Conservation (phyloP, 106 monocot species). For the Amphibolis antarctica region DNA sequence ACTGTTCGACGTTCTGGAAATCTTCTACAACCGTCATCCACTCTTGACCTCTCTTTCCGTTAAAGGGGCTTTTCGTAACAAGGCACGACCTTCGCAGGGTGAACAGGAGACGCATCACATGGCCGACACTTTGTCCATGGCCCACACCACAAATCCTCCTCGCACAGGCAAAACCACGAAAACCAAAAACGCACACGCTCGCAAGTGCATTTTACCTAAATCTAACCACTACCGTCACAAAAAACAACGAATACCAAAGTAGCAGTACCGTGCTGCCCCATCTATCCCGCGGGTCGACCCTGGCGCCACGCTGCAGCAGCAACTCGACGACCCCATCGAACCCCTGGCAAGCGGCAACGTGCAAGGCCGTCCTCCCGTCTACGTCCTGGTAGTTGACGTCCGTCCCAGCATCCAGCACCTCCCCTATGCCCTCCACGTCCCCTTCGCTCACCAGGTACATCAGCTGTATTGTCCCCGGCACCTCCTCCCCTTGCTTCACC, state of each 20-base stretch:
- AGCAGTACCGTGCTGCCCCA: slow-evolving; percentile 66
- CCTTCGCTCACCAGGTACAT: slow-evolving; percentile 73
- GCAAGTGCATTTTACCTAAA: not conserved
- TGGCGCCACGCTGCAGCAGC: slow-evolving; percentile 42
- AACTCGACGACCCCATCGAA: slow-evolving; percentile 31
- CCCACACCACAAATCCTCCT: not conserved
- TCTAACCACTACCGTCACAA: not conserved
- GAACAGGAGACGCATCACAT: no score
- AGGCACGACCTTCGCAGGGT: no score
- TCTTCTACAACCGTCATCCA: no score
- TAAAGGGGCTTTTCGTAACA: no score
- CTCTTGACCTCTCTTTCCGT: no score
- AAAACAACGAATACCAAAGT: not conserved
- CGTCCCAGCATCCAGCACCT: slow-evolving; percentile 39
- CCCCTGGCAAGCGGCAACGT: slow-evolving; percentile 81
- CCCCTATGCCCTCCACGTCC: slow-evolving; percentile 49
- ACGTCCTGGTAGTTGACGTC: slow-evolving; percentile 52
- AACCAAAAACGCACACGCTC: not conserved
- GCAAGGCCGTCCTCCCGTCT: slow-evolving; percentile 68
- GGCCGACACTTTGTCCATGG: no score
- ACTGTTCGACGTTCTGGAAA: no score
- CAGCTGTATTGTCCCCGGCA: slow-evolving; percentile 29
- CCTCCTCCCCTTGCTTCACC: not conserved
- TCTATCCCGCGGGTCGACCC: slow-evolving; percentile 41
- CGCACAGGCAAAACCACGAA: not conserved